Evolutionary conservation across 2,329 filamentous ascomycete species (phyloP).

Genomic region (Monilinia fructicola): DNA sequence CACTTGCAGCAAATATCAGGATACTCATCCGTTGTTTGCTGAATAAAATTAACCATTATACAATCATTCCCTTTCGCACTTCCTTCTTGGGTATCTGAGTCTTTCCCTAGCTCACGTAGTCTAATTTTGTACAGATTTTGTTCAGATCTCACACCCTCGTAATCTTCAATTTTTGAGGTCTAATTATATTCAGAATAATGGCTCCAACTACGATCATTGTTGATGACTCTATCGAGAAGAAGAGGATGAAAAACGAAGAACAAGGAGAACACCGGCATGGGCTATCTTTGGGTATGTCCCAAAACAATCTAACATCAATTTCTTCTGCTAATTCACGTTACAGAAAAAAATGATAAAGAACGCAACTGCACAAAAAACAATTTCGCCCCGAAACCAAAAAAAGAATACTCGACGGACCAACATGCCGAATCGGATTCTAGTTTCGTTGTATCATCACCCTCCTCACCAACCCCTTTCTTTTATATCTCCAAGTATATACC

Average conservation of each 20-base stretch:
- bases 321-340: neutral
- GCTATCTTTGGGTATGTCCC: neutral
- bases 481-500: conserved; percentile 37
- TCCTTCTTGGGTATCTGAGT: too few species aligned
- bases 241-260: neutral
- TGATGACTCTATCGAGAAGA: neutral
- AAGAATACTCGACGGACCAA: neutral
- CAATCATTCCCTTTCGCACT: too few species aligned
- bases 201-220: neutral
- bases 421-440: neutral
- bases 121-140: neutral
- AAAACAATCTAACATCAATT: accelerated
- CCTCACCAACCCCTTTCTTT: conserved; percentile 16
- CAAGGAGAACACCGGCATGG: neutral
- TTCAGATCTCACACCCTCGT: neutral
- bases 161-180: neutral
- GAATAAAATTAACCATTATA: too few species aligned
- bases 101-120: neutral
- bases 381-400: neutral
- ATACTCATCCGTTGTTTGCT: too few species aligned
- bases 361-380: neutral
- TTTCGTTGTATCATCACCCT: neutral
- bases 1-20: too few species aligned
- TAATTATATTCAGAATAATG: neutral
- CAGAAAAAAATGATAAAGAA: neutral